phyloP scores from a whole-genome alignment of 2,329 filamentous ascomycete genomes.

The Aspergillus clavatus region DNA sequence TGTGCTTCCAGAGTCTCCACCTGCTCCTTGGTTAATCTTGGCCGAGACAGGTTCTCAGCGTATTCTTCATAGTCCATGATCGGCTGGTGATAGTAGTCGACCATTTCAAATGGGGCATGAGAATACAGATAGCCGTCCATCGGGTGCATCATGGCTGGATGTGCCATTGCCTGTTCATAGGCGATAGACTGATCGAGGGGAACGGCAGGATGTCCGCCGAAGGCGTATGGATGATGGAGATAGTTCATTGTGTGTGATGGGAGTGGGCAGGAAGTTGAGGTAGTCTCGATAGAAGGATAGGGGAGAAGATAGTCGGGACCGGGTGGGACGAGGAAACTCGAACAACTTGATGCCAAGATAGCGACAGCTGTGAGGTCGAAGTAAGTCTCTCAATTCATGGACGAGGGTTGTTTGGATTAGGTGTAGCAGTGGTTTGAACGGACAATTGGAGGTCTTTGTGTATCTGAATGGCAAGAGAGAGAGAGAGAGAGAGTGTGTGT shows the following conservation, averaged over 20 bases:
- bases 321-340: background rate
- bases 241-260: constrained; percentile 38
- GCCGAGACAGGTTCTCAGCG: constrained; percentile 45
- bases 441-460: too few species aligned
- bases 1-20: constrained; percentile 47
- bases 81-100: constrained; percentile 40
- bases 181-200: constrained; percentile 36
- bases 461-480: too few species aligned
- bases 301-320: constrained; percentile 1
- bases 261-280: constrained; percentile 5
- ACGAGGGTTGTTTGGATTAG: constrained; percentile 7
- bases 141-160: constrained; percentile 35
- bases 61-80: constrained; percentile 45
- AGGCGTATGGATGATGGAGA: constrained; percentile 36
- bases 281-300: constrained; percentile 6
- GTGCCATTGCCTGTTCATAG: constrained; percentile 34
- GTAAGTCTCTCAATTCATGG: constrained; percentile 7
- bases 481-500: too few species aligned
- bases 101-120: constrained; percentile 39
- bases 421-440: too few species aligned
- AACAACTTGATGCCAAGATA: constrained; percentile 7
- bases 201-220: constrained; percentile 29
- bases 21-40: constrained; percentile 49
- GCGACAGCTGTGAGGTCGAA: constrained; percentile 3
- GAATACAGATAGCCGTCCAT: constrained; percentile 37